Evolutionary conservation across 805 yeast species (phyloP).

Genomic region (Candida berthetii): DNA sequence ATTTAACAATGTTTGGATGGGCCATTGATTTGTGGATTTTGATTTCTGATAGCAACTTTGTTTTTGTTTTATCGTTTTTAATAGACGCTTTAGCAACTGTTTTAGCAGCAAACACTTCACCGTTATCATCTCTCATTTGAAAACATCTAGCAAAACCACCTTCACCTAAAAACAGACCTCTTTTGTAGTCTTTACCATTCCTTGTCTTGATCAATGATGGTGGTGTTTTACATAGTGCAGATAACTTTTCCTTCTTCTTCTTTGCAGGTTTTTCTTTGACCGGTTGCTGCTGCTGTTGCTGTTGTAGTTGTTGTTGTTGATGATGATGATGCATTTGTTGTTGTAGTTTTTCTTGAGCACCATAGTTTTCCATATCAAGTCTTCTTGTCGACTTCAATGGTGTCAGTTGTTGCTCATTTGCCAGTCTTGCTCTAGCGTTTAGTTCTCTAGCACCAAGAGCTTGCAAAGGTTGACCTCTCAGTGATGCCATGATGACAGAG

Average conservation of each 20-base stretch:
- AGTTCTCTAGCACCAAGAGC: conserved; percentile 26
- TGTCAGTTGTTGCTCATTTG: conserved; percentile 11
- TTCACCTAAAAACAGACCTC: conserved; percentile 91
- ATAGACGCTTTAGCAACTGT: conserved; percentile 96
- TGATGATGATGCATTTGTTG: conserved; percentile 12
- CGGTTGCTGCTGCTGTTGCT: conserved; percentile 15
- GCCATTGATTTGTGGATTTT: conserved; percentile 87
- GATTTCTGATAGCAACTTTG: conserved; percentile 82
- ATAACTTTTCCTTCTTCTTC: conserved; percentile 83
- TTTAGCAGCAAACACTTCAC: conserved; percentile 89
- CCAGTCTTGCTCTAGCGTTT: conserved; percentile 20
- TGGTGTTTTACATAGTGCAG: conserved; percentile 92
- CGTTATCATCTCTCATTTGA: conserved; percentile 88
- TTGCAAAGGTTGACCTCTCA: conserved; percentile 34
- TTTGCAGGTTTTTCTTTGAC: conserved; percentile 29
- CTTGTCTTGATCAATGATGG: conserved; percentile 88
- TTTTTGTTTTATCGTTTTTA: conserved; percentile 81
- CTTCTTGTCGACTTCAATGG: conserved; percentile 23
- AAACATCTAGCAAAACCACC: conserved; percentile 99
- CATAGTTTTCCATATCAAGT: conserved; percentile 11
- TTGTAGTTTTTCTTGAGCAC: conserved; percentile 2
- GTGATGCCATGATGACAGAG: conserved; percentile 18
- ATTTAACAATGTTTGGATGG: conserved; percentile 88
- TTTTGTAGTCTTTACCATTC: conserved; percentile 80
- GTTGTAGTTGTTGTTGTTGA: conserved; percentile 8